Evolutionary conservation across 331 rosid species (phyloP).

Genomic region (Dryas integrifolia): DNA sequence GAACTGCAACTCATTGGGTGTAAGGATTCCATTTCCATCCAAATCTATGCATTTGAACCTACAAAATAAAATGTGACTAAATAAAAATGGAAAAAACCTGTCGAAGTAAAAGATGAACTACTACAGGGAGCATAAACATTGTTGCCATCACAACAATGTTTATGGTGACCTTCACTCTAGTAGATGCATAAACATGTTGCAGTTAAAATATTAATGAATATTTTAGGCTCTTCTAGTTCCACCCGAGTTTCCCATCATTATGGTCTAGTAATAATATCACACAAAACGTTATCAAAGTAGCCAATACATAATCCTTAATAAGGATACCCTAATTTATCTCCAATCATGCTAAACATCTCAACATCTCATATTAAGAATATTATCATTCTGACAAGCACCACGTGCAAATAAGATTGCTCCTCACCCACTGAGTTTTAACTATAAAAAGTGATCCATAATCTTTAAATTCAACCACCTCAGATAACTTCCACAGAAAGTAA

Average conservation of each 20-base stretch:
- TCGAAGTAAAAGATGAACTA: not conserved
- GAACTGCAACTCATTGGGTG: slow-evolving; percentile 88
- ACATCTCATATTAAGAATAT: not conserved
- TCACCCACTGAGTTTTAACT: not conserved
- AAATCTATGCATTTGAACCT: slow-evolving; percentile 98
- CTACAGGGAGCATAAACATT: not conserved
- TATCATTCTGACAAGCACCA: not conserved
- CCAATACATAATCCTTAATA: no score
- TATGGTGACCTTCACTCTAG: no score
- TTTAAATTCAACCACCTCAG: not conserved
- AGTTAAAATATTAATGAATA: no score
- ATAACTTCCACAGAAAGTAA: not conserved
- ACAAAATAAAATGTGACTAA: slow-evolving; percentile 26
- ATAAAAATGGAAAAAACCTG: slow-evolving; percentile 1
- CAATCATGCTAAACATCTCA: not conserved
- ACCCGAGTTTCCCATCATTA: no score
- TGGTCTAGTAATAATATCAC: no score
- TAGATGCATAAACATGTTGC: no score
- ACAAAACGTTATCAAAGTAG: no score
- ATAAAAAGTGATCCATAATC: not conserved
- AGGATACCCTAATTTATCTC: not conserved
- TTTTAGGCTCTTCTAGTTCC: no score
- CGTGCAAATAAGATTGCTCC: not conserved
- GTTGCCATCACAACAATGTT: not conserved
- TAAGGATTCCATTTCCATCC: slow-evolving; percentile 92